Conservation (phyloP, 495 filamentous ascomycete species). For the Endocarpon pusillum region DNA sequence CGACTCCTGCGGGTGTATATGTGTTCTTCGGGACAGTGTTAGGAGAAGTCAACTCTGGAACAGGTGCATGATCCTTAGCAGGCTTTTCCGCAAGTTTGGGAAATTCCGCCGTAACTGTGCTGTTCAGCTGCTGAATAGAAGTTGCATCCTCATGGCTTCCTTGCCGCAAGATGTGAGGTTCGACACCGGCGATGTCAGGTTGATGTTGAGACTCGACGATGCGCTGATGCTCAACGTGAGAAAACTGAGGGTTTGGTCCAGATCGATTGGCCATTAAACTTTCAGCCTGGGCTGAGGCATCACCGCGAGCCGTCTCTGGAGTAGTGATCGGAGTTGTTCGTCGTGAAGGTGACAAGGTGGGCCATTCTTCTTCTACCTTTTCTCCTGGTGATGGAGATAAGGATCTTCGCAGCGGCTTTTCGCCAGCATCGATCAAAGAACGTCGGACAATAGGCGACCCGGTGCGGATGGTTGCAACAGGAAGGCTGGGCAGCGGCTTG, state of each 20-base stretch:
- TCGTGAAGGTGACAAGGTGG: conserved; percentile 7
- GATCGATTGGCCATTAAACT: neutral
- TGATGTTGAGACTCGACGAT: neutral
- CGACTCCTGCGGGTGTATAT: no score
- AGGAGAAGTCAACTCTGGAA: no score
- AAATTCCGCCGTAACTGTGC: no score
- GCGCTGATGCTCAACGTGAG: neutral
- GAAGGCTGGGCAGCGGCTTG: conserved; percentile 14
- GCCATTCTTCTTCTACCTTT: conserved; percentile 12
- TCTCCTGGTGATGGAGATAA: neutral
- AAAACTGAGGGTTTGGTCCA: neutral
- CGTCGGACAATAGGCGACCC: conserved; percentile 3
- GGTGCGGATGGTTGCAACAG: conserved; percentile 5
- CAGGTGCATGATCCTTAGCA: no score
- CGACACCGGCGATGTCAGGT: neutral
- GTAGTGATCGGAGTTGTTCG: conserved; percentile 4
- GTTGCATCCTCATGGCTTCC: no score
- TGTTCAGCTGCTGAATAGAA: no score
- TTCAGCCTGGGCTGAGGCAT: neutral
- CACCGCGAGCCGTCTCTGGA: conserved; percentile 5
- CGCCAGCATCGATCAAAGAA: conserved; percentile 14
- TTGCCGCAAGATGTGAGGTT: no score
- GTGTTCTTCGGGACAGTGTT: no score
- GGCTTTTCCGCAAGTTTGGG: no score
- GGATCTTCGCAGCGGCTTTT: conserved; percentile 11